Percentiles rank a stretch among this genome's conserved stretches.
Conservation (phyloP, 371 early-diverging fungal species). For the Lichtheimia ramosa region DNA sequence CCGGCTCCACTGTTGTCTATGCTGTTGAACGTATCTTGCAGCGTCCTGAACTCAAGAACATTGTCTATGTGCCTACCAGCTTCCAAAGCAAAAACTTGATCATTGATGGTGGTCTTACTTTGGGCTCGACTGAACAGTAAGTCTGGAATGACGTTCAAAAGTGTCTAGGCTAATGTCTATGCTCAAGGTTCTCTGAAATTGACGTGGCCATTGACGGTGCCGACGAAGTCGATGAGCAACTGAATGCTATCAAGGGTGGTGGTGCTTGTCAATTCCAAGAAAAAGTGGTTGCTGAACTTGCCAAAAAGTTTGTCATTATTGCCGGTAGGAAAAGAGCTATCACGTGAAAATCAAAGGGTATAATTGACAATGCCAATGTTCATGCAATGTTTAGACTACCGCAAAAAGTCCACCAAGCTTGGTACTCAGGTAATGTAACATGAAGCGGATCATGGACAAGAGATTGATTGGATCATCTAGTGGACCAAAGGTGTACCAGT, state of each 20-base stretch:
- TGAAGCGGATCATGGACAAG: too few relatives aligned
- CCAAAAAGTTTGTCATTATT: constrained; percentile 83
- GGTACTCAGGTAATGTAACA: constrained; percentile 65
- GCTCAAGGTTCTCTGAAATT: constrained; percentile 63
- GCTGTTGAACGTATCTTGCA: constrained; percentile 76
- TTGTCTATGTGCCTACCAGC: constrained; percentile 86
- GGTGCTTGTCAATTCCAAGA: constrained; percentile 93
- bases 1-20: constrained; percentile 87
- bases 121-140: constrained; percentile 71
- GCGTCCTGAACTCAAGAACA: constrained; percentile 51
- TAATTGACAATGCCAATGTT: neutral
- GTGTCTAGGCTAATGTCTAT: too few relatives aligned
- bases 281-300: constrained; percentile 84
- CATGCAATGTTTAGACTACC: constrained; percentile 54
- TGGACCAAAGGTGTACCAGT: constrained; percentile 88
- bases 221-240: constrained; percentile 81
- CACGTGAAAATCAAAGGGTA: constrained; percentile 1
- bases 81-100: constrained; percentile 85
- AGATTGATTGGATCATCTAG: constrained; percentile 20
- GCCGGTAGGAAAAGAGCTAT: constrained; percentile 48
- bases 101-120: constrained; percentile 56
- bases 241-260: constrained; percentile 94
- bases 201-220: constrained; percentile 93
- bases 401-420: constrained; percentile 77
- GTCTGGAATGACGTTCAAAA: too few relatives aligned